Evolutionary conservation across 2,329 filamentous ascomycete genomes (phyloP).

Genomic region (Aspergillus fischeri): DNA sequence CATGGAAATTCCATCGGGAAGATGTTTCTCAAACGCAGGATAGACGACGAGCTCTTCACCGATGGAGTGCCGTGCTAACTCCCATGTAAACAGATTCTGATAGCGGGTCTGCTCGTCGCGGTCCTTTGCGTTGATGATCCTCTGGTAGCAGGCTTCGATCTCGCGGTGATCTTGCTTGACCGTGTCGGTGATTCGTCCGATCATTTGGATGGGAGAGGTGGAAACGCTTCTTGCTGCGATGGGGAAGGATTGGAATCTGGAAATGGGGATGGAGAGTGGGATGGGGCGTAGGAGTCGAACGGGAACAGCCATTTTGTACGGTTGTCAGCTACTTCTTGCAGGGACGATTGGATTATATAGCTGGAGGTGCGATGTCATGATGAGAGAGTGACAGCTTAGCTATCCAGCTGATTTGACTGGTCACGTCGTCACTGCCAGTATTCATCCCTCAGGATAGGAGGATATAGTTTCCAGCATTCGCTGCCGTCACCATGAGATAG

Average conservation of each 20-base stretch:
- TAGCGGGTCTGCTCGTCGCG: constrained; percentile 41
- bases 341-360: neutral
- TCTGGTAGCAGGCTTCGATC: constrained; percentile 40
- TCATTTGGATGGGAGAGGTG: neutral
- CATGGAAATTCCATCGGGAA: constrained; percentile 41
- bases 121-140: constrained; percentile 37
- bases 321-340: neutral
- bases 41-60: constrained; percentile 52
- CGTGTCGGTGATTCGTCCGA: constrained; percentile 25
- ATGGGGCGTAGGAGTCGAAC: neutral
- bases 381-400: neutral
- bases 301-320: neutral
- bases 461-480: neutral
- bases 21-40: constrained; percentile 48
- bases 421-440: neutral
- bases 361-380: neutral
- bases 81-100: constrained; percentile 51
- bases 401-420: neutral
- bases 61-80: constrained; percentile 47
- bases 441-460: too few species aligned
- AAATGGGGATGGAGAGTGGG: neutral
- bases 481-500: neutral
- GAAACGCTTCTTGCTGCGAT: neutral
- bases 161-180: constrained; percentile 40
- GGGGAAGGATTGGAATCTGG: neutral